These are phyloP conservation scores for Fusarium xylarioides DNA, from an alignment of 2,329 filamentous ascomycete species.

Conservation along the genomic window DNA sequence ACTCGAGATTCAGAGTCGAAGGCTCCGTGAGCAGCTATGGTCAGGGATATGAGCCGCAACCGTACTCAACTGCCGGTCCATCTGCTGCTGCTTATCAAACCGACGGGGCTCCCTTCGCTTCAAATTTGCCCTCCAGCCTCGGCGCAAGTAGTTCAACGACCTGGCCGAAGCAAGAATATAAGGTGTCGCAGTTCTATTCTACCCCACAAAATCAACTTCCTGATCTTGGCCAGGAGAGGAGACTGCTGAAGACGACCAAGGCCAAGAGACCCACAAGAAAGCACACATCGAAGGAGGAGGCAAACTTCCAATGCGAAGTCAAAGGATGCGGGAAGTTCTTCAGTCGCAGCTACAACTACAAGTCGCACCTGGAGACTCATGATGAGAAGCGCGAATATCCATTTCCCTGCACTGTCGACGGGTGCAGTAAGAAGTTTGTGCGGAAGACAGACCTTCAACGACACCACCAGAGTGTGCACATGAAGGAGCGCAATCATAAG, in stretches of 20 bases:
- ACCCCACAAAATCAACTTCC: constrained; percentile 32
- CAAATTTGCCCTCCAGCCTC: constrained; percentile 31
- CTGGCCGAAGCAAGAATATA: constrained; percentile 41
- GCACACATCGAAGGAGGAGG: constrained; percentile 72
- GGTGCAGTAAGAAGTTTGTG: constrained; percentile 80
- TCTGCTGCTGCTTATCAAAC: constrained; percentile 29
- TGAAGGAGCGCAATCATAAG: constrained; percentile 74
- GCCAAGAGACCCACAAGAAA: constrained; percentile 56
- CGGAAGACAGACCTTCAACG: constrained; percentile 80
- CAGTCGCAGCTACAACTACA: constrained; percentile 85
- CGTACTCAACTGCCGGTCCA: constrained; percentile 34
- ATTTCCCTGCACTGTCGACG: constrained; percentile 70
- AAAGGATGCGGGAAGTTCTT: constrained; percentile 81
- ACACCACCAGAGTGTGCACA: constrained; percentile 74
- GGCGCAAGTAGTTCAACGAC: constrained; percentile 15
- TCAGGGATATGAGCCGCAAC: constrained; percentile 31
- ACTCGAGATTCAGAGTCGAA: constrained; percentile 33
- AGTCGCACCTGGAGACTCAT: constrained; percentile 86
- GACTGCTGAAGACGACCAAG: constrained; percentile 33
- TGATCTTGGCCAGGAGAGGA: constrained; percentile 36
- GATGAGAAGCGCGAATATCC: constrained; percentile 77
- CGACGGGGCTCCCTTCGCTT: constrained; percentile 33
- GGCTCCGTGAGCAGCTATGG: constrained; percentile 29
- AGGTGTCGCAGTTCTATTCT: constrained; percentile 36
- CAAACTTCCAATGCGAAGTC: constrained; percentile 74